A percentile compares a stretch with the other conserved stretches of the same genome.
phyloP scores from a whole-genome alignment of 768 basidiomycete genomes.

The Phaeotremella fagi region DNA sequence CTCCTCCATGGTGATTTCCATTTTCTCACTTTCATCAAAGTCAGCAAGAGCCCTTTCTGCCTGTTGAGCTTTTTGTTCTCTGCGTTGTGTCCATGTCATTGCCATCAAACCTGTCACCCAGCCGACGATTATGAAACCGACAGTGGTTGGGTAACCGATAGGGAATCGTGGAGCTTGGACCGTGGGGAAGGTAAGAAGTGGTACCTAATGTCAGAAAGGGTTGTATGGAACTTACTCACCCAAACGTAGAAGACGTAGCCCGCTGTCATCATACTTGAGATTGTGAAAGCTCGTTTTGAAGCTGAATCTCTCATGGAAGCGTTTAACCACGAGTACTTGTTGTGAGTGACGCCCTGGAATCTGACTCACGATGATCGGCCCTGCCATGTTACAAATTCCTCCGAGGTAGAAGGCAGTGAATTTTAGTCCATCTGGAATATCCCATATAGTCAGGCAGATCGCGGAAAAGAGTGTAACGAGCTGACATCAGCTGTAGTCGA shows the following conservation, averaged over 20 bases:
- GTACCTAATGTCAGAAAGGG: too few relatives aligned
- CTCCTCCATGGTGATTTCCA: too few relatives aligned
- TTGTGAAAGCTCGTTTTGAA: constrained; percentile 26
- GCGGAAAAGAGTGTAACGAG: constrained; percentile 9
- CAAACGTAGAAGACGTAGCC: constrained; percentile 31
- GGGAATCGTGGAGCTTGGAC: constrained; percentile 30
- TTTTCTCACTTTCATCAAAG: too few relatives aligned
- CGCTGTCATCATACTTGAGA: constrained; percentile 32
- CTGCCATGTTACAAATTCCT: constrained; percentile 19
- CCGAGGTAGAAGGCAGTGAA: constrained; percentile 36
- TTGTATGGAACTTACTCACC: too few relatives aligned
- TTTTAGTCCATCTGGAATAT: constrained; percentile 31
- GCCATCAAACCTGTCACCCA: too few relatives aligned
- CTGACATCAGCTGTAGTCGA: neutral
- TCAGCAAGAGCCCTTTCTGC: too few relatives aligned
- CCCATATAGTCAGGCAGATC: constrained; percentile 32
- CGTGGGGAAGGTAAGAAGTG: constrained; percentile 37
- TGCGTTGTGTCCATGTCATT: too few relatives aligned
- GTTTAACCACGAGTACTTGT: constrained; percentile 27
- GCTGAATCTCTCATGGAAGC: constrained; percentile 14
- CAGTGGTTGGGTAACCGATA: constrained; percentile 30
- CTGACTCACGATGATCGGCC: constrained; percentile 20
- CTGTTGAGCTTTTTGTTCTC: too few relatives aligned
- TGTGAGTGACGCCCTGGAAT: neutral
- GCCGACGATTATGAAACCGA: constrained; percentile 25